phyloP scores from a whole-genome alignment of 345 rosid genomes.

The Eucalyptus rudis region DNA sequence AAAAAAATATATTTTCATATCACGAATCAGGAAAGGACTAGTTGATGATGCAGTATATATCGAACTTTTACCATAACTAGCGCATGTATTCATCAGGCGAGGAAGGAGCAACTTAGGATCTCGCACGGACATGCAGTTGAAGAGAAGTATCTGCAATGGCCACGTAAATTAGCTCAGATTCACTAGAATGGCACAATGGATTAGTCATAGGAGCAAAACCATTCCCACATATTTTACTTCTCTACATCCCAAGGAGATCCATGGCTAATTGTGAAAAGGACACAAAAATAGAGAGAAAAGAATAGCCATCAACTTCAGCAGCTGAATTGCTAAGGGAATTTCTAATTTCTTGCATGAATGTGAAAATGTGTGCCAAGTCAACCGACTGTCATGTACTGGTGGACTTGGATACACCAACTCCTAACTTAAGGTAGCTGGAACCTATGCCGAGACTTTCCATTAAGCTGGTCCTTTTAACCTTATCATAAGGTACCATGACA shows the following conservation, averaged over 20 bases:
- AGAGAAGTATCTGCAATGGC: conserved; percentile 64
- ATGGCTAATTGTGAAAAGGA: not conserved
- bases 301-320: not conserved
- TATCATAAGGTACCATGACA: not conserved
- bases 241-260: not conserved
- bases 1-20: not conserved
- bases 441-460: not conserved
- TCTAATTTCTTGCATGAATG: not conserved
- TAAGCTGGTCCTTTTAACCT: not conserved
- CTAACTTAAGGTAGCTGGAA: not conserved
- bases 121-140: conserved; percentile 92
- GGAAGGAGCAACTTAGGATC: conserved; percentile 78
- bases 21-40: not conserved
- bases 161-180: not conserved
- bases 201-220: not conserved
- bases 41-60: not conserved
- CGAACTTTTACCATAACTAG: conserved; percentile 7
- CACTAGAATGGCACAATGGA: not conserved
- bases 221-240: not conserved
- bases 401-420: not conserved
- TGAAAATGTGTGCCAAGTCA: not conserved
- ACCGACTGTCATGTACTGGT: not conserved
- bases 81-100: conserved; percentile 24
- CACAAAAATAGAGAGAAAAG: not conserved
- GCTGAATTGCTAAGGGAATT: not conserved